Percentiles rank a stretch among this genome's conserved stretches.
Evolutionary conservation across 2,329 filamentous ascomycete genomes (phyloP).

Genomic region (Neonectria magnoliae): DNA sequence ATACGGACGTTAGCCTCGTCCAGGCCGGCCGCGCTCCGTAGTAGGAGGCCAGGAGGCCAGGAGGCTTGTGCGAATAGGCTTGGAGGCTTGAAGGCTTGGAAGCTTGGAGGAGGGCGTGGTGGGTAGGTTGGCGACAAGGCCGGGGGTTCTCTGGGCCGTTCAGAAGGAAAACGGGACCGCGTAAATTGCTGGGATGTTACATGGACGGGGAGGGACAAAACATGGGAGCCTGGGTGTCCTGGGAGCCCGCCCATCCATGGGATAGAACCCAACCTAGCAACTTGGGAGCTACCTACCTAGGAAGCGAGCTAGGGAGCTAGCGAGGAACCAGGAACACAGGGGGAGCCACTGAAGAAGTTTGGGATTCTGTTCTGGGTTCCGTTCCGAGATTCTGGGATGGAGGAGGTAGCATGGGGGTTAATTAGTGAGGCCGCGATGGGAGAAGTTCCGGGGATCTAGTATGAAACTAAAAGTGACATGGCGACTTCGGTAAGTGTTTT

Average conservation of each 20-base stretch:
- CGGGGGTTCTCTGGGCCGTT: constrained; percentile 9
- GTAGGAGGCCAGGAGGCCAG: neutral
- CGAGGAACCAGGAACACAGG: neutral
- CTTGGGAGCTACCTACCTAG: neutral
- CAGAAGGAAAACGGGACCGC: constrained; percentile 10
- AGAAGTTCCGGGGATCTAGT: neutral
- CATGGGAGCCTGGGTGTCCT: too few relatives aligned
- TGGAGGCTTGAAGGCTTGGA: constrained; percentile 1
- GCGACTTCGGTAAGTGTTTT: neutral
- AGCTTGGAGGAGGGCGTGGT: neutral
- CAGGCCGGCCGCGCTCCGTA: constrained; percentile 10
- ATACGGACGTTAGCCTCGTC: constrained; percentile 23
- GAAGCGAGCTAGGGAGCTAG: neutral
- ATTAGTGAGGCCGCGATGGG: neutral
- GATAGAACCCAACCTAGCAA: too few relatives aligned
- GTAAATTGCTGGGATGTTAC: constrained; percentile 13
- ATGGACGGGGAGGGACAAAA: constrained; percentile 10
- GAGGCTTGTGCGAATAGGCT: neutral
- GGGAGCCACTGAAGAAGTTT: neutral
- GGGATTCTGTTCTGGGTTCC: neutral
- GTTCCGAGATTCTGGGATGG: neutral
- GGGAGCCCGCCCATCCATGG: too few relatives aligned
- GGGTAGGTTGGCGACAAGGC: constrained; percentile 7
- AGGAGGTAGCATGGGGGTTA: neutral
- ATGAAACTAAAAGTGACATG: too few relatives aligned